Conservation (phyloP, 1,139 yeast genomes). For the Groenewaldozyma sp. region DNA sequence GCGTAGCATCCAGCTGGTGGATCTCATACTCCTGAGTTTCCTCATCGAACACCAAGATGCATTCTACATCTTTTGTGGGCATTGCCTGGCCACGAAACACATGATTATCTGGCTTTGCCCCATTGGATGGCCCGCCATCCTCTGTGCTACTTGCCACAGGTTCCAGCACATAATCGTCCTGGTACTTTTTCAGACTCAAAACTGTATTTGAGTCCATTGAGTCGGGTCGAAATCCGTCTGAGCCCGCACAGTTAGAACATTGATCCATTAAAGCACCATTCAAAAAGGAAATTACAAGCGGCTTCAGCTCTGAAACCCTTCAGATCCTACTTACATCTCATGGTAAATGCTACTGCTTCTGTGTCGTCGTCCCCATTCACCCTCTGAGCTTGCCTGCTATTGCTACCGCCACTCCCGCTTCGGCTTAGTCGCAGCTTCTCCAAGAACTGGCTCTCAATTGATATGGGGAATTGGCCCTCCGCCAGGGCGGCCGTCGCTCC, state of each 20-base stretch:
- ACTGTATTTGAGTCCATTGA: conserved; percentile 17
- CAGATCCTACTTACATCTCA: conserved; percentile 13
- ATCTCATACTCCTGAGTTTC: conserved; percentile 20
- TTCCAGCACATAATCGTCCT: conserved; percentile 20
- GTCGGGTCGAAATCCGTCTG: conserved; percentile 25
- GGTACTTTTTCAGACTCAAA: conserved; percentile 14
- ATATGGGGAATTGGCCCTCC: conserved; percentile 7
- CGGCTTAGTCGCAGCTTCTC: conserved; percentile 1
- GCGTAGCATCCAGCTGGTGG: conserved; percentile 21
- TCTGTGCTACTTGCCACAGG: conserved; percentile 5
- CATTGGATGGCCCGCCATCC: neutral
- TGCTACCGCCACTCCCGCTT: neutral
- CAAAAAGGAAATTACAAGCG: conserved; percentile 9
- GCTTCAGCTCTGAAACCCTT: neutral
- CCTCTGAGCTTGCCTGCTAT: neutral
- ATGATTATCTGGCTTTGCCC: conserved; percentile 10
- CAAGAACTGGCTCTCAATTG: conserved; percentile 3
- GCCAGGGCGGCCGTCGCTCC: too few relatives aligned
- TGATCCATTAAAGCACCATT: conserved; percentile 9
- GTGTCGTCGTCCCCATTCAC: neutral
- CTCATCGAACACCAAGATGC: conserved; percentile 25
- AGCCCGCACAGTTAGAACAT: conserved; percentile 5
- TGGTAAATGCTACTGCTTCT: conserved; percentile 11
- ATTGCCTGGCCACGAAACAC: conserved; percentile 24
- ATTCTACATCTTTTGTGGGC: conserved; percentile 25